A percentile compares a stretch with the other conserved stretches of the same genome.
phyloP scores from a whole-genome alignment of 768 basidiomycete species.

The Lentinula sp. region DNA sequence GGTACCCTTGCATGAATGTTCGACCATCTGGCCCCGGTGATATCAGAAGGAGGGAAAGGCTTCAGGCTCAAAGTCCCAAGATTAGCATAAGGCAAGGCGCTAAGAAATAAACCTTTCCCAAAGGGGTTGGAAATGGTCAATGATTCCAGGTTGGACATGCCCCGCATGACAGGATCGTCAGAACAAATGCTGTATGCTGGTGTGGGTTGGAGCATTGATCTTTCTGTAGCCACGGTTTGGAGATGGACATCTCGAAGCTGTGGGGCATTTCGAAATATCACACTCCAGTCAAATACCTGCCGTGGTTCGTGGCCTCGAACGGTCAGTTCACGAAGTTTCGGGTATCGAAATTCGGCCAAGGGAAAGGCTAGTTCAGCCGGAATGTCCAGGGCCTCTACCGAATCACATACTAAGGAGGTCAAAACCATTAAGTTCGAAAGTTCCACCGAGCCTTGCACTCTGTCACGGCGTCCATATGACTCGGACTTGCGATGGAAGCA shows the following conservation, averaged over 20 bases:
- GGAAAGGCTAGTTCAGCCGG: constrained; percentile 2
- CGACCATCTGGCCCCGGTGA: constrained; percentile 1
- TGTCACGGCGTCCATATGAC: constrained; percentile 4
- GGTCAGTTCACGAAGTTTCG: neutral
- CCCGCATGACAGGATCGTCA: neutral
- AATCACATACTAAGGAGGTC: neutral
- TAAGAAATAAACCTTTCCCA: neutral
- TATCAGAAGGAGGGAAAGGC: neutral
- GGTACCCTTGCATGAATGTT: neutral
- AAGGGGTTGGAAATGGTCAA: neutral
- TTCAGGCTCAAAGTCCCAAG: neutral
- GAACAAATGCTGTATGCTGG: neutral
- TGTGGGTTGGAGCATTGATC: neutral
- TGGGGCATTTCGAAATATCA: neutral
- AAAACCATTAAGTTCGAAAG: neutral
- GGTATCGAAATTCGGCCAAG: neutral
- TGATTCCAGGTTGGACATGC: neutral
- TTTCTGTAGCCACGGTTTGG: neutral
- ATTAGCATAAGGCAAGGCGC: neutral
- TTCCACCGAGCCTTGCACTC: constrained; percentile 4
- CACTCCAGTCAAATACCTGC: neutral
- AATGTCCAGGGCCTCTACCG: neutral
- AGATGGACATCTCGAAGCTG: neutral
- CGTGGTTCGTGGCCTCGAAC: constrained; percentile 1
- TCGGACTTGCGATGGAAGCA: constrained; percentile 4